These are phyloP conservation scores for Xylona heveae DNA, from an alignment of 495 filamentous ascomycete species.

Conservation along the genomic window DNA sequence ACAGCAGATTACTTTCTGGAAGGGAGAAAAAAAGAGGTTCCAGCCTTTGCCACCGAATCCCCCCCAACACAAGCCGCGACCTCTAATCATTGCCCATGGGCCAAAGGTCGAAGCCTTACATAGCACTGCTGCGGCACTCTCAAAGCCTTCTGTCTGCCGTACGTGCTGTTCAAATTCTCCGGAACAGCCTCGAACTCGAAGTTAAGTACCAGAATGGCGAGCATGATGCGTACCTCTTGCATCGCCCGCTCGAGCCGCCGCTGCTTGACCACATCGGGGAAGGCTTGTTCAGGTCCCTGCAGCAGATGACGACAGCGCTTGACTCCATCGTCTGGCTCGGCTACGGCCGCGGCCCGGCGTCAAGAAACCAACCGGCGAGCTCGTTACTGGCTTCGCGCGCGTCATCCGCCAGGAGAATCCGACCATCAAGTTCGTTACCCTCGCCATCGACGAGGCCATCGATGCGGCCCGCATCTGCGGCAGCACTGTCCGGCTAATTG, in stretches of 20 bases:
- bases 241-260: background rate
- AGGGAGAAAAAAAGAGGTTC: too few species aligned
- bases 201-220: too few species aligned
- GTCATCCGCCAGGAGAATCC: background rate
- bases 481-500: background rate
- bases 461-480: background rate
- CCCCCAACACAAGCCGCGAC: too few species aligned
- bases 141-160: too few species aligned
- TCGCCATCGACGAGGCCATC: background rate
- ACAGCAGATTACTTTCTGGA: too few species aligned
- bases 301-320: background rate
- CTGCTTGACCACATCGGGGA: background rate
- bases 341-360: background rate
- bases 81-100: too few species aligned
- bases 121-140: too few species aligned
- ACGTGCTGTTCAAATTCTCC: slow-evolving; percentile 14
- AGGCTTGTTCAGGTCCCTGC: background rate
- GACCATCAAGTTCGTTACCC: background rate
- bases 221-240: background rate
- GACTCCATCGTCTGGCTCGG: background rate
- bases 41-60: too few species aligned
- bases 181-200: slow-evolving; percentile 16
- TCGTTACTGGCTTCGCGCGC: background rate
- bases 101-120: too few species aligned
- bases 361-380: background rate